A percentile compares a stretch with the other conserved stretches of the same genome.
Conservation (phyloP, 2,329 filamentous ascomycete species). For the Fusarium avenaceum region DNA sequence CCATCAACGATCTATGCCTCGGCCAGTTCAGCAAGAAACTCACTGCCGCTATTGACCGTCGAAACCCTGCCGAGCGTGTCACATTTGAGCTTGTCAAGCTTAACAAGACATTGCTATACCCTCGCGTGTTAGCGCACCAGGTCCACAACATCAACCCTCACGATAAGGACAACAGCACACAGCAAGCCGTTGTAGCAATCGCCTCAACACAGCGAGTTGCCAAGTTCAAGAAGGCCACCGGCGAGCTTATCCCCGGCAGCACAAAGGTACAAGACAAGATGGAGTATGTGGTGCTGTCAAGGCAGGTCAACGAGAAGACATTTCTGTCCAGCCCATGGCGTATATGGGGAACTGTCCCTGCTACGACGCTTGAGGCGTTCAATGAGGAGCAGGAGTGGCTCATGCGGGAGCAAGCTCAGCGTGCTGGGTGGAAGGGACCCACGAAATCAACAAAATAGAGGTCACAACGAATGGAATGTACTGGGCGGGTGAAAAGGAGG, state of each 20-base stretch:
- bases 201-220: slow-evolving; percentile 67
- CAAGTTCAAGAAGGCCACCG: slow-evolving; percentile 56
- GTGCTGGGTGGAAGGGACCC: slow-evolving; percentile 52
- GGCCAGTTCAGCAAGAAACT: slow-evolving; percentile 66
- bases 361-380: slow-evolving; percentile 63
- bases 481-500: slow-evolving; percentile 9
- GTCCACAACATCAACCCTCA: slow-evolving; percentile 62
- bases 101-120: slow-evolving; percentile 57
- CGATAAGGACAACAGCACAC: slow-evolving; percentile 53
- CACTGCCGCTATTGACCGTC: slow-evolving; percentile 64
- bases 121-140: slow-evolving; percentile 69
- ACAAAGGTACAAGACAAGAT: slow-evolving; percentile 66
- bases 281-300: slow-evolving; percentile 75
- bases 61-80: slow-evolving; percentile 61
- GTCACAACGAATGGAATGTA: not conserved
- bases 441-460: slow-evolving; percentile 21
- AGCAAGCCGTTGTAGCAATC: slow-evolving; percentile 73
- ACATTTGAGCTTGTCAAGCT: slow-evolving; percentile 69
- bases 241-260: slow-evolving; percentile 59
- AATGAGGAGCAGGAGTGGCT: slow-evolving; percentile 54
- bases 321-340: slow-evolving; percentile 68
- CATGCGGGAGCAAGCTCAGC: slow-evolving; percentile 52
- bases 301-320: slow-evolving; percentile 60
- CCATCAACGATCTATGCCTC: slow-evolving; percentile 67
- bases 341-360: slow-evolving; percentile 73